A percentile compares a stretch with the other conserved stretches of the same genome.
phyloP scores from a whole-genome alignment of 2,329 filamentous ascomycete genomes.

The Phaeosphaeriaceae sp. region DNA sequence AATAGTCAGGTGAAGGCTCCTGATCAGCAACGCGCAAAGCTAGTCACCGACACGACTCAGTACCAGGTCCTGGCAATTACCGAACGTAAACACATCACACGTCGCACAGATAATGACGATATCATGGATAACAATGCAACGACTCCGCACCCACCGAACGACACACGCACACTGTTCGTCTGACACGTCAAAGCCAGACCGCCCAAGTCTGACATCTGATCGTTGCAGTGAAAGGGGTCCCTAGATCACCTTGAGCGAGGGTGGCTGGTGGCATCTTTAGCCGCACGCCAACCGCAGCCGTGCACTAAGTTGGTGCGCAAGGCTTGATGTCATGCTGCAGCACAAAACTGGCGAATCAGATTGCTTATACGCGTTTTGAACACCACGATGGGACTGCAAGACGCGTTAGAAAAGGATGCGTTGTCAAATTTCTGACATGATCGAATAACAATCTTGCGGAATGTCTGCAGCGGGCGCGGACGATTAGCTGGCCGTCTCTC shows the following conservation, averaged over 20 bases:
- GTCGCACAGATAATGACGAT: not conserved
- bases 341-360: conserved; percentile 23
- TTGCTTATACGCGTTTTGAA: conserved; percentile 12
- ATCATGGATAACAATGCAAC: not conserved
- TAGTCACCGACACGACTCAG: not conserved
- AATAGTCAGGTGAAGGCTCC: not conserved
- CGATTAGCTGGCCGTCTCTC: conserved; percentile 3
- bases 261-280: conserved; percentile 28
- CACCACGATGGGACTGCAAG: conserved; percentile 8
- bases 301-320: conserved; percentile 11
- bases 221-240: conserved; percentile 18
- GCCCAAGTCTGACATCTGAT: conserved; percentile 1
- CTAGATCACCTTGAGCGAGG: conserved; percentile 23
- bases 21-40: not conserved
- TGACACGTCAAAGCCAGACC: conserved; percentile 3
- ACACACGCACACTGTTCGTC: not conserved
- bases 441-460: conserved; percentile 19
- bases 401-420: conserved; percentile 21
- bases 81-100: not conserved
- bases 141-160: not conserved
- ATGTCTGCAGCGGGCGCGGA: not conserved
- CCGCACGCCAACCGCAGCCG: conserved; percentile 21
- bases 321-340: conserved; percentile 32
- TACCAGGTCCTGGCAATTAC: not conserved
- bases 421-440: conserved; percentile 17